Evolutionary conservation across 139 green algal genomes (phyloP), one percentile per base, ranked within the genome.

Genomic region (Astrephomene gubernaculifera): DNA sequence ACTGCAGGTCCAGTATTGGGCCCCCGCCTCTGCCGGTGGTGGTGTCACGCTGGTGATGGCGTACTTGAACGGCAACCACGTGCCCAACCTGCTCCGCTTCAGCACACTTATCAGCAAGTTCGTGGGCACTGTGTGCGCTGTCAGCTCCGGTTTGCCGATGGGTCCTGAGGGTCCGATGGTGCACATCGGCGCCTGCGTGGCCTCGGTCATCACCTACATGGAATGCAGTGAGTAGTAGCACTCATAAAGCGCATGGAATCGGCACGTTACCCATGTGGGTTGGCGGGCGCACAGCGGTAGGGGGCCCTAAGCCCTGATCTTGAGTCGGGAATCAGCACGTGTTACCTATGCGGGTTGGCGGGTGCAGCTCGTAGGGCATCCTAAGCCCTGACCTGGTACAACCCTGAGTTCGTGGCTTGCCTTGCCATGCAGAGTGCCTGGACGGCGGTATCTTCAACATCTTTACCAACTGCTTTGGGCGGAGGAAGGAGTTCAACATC

Each of bases 41-140:
- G 96, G 96, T 17, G 96, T 98, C 1, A 96, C 94, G 0, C 91
- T 95, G 10, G 94, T 98, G 27, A 98, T 98, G 92, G 96, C 94
- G 0, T 96, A 95, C 86, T 89, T 97, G 10, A 95, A 95, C 78
- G 92, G 92, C 52, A 95, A 93, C 84, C 90, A 94, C 81, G 91
- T 97, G 44, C 94, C 94, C 22, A 91, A 96, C 89, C 80, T 95
- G 68, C 91, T 96, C 44, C 87, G 91, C 24, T 75, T 90, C 54
- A 88, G 89, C 49, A 95, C 93, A 4, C 90, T 96, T 5, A 79
- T 95, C 68, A 88, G 89, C 57, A 96, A 96, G 87, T 91, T 94
- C 61, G 68, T 94, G 25, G 93, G 93, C 39, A 94, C 93, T 7
- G 61, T 94, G 7, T 94, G 83, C 60, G 83, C 86, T 33, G 91